These are phyloP conservation scores for Botrytis fabae DNA, from an alignment of 2,329 filamentous ascomycete genomes.

Conservation along the genomic window DNA sequence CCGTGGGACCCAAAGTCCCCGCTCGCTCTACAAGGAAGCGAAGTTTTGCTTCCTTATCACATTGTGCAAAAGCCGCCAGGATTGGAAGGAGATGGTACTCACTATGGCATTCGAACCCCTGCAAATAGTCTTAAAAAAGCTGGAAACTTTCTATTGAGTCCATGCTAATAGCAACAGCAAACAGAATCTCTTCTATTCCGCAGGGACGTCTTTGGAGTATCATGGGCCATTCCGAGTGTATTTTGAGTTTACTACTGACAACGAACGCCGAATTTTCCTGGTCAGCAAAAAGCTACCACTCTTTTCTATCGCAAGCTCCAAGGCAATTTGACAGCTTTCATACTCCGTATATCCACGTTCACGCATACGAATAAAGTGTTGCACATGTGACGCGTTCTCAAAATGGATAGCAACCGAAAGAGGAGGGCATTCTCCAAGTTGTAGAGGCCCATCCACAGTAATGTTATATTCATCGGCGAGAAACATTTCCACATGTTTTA, in stretches of 20 bases:
- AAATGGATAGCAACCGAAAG: neutral
- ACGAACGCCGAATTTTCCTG: neutral
- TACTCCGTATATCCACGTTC: neutral
- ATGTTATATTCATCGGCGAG: neutral
- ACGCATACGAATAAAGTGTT: neutral
- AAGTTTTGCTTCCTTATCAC: neutral
- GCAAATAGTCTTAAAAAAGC: no score
- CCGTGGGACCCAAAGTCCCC: accelerated
- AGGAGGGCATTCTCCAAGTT: neutral
- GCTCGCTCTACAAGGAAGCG: accelerated
- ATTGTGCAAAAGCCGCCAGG: neutral
- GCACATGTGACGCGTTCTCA: neutral
- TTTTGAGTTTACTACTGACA: neutral
- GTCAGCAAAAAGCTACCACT: neutral
- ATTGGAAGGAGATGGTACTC: accelerated
- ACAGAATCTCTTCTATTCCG: accelerated
- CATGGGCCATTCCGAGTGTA: neutral
- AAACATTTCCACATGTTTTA: neutral
- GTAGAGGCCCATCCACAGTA: neutral
- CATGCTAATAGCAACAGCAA: neutral
- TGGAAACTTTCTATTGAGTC: neutral
- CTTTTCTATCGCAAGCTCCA: neutral
- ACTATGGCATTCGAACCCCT: no score
- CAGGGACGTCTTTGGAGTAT: accelerated
- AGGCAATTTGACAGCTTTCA: neutral